Percentiles rank a stretch among this genome's conserved stretches.
phyloP scores from a whole-genome alignment of 163 green algal species.

The Botryococcus braunii region DNA sequence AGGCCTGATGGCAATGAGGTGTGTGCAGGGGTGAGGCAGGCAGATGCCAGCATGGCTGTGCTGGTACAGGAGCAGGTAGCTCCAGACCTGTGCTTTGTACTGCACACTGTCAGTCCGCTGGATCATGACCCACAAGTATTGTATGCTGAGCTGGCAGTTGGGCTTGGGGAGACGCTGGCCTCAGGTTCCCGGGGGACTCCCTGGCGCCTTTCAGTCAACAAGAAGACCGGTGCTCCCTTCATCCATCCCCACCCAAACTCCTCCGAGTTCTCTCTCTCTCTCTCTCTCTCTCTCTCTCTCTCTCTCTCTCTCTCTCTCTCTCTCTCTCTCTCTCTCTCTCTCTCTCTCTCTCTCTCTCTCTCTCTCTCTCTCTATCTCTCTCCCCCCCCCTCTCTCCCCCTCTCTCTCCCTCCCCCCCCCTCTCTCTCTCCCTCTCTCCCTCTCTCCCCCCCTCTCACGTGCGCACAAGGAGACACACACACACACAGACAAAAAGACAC shows the following conservation, averaged over 20 bases:
- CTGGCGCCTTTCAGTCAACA: constrained; percentile 78
- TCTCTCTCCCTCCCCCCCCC: too few relatives aligned
- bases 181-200: constrained; percentile 70
- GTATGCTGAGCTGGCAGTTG: constrained; percentile 79
- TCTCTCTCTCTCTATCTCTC: too few relatives aligned
- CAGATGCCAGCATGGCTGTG: constrained; percentile 79
- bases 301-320: too few relatives aligned
- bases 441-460: too few relatives aligned
- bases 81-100: constrained; percentile 82
- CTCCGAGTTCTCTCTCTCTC: too few relatives aligned
- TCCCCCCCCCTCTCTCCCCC: too few relatives aligned
- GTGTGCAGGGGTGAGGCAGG: constrained; percentile 57
- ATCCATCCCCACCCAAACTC: background rate
- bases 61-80: constrained; percentile 80
- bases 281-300: background rate
- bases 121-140: constrained; percentile 45
- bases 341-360: too few relatives aligned
- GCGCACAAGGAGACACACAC: too few relatives aligned
- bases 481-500: too few relatives aligned
- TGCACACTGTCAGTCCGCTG: constrained; percentile 83
- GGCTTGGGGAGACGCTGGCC: constrained; percentile 89
- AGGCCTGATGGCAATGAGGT: background rate
- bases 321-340: too few relatives aligned
- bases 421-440: too few relatives aligned
- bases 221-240: constrained; percentile 25